Evolutionary conservation across 495 filamentous ascomycete species (phyloP).

Genomic region (Aspergillus sparsus): DNA sequence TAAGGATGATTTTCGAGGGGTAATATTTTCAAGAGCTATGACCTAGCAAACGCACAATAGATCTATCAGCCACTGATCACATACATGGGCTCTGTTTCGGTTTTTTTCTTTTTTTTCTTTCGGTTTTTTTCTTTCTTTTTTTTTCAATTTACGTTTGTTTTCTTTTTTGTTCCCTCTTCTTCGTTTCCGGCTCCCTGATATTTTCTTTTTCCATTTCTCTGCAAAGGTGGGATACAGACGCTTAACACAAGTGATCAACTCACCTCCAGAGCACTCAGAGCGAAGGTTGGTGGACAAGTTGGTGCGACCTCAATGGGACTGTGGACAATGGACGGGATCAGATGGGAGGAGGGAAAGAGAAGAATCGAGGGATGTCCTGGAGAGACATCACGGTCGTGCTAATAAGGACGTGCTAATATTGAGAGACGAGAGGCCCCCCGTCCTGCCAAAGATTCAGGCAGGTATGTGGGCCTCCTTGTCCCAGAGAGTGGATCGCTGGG

Average conservation of each 20-base stretch:
- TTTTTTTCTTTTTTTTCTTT: neutral
- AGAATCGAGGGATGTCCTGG: slow-evolving; percentile 1
- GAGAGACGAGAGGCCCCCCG: neutral
- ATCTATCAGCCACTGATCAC: slow-evolving; percentile 4
- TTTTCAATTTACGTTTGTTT: neutral
- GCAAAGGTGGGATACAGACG: neutral
- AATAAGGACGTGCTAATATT: neutral
- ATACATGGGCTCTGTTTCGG: neutral
- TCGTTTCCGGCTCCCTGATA: neutral
- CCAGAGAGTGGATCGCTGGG: slow-evolving; percentile 1
- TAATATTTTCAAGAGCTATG: neutral
- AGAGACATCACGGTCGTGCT: neutral
- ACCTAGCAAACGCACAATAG: neutral
- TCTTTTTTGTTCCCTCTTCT: neutral
- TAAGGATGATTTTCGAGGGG: neutral
- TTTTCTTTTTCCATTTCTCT: neutral
- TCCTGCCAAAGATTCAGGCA: slow-evolving; percentile 18
- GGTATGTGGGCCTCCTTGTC: slow-evolving; percentile 14
- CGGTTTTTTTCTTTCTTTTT: neutral
- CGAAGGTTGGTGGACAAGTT: neutral
- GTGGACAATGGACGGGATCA: neutral
- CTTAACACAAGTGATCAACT: slow-evolving; percentile 7
- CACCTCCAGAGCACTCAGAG: slow-evolving; percentile 13
- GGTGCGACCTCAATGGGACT: neutral
- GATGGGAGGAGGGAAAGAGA: neutral